Conservation (phyloP, 306 rosid species). For the Parietaria judaica region DNA sequence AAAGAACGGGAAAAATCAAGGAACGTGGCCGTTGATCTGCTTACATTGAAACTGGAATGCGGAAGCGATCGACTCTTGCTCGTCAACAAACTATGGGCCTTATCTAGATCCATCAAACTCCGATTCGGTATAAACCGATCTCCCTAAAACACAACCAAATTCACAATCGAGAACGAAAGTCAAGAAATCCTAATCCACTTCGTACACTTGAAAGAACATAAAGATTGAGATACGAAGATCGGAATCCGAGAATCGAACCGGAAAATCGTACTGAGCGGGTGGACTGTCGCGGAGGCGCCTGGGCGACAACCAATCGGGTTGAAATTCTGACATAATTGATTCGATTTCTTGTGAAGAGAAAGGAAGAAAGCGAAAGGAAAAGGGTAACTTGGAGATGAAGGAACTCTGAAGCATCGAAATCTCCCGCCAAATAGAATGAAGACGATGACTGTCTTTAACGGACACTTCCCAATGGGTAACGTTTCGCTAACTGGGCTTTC, state of each 20-base stretch:
- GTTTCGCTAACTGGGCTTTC: not conserved
- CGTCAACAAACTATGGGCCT: constrained; percentile 70
- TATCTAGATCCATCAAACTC: constrained; percentile 97
- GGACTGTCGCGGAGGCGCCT: constrained; percentile 47
- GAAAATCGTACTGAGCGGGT: constrained; percentile 43
- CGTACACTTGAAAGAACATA: not conserved
- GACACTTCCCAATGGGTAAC: not conserved
- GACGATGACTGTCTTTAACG: constrained; percentile 1
- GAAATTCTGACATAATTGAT: constrained; percentile 42
- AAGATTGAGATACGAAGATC: not conserved
- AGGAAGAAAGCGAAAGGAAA: not conserved
- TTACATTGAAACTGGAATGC: constrained; percentile 36
- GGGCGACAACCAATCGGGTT: constrained; percentile 65
- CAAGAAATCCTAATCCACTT: not conserved
- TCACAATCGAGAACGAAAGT: not conserved
- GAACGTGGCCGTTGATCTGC: not conserved
- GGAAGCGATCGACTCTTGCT: constrained; percentile 27
- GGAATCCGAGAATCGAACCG: constrained; percentile 24
- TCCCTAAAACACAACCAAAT: constrained; percentile 32
- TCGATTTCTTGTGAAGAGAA: not conserved
- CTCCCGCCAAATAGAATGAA: constrained; percentile 35
- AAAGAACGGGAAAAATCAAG: too few species aligned
- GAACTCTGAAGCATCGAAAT: not conserved
- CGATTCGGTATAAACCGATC: constrained; percentile 76
- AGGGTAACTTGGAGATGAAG: constrained; percentile 1